Base-by-base conservation (phyloP, 2,329 filamentous ascomycete genomes). In the Ophiostoma tasmaniense region DNA sequence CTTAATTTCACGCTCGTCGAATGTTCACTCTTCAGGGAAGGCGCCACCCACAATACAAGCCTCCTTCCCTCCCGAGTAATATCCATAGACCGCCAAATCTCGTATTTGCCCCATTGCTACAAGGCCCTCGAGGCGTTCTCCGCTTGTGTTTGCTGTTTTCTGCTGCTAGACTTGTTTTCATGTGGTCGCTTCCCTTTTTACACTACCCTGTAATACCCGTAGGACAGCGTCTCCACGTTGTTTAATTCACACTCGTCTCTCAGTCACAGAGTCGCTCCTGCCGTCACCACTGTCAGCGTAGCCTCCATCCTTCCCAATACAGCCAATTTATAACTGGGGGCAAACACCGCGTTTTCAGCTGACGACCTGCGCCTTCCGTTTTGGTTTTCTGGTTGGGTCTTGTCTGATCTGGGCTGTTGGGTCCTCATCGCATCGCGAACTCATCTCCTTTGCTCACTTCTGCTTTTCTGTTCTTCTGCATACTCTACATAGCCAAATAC, bases 321-420 rank as follows among this genome's bases (percentile, higher is more conserved):
- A 37, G 20, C 30, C 50, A 37, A 39, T 66, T 66, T 67, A 33
- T 20, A 42, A 62, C 65, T 50, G 62, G 62, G 50, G 39, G 55
- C 65, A 66, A 50, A 70, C 42, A 45, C 61, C 66, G 62, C 69
- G 62, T 66, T 65, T 66, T 66, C 64, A 68, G 66, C 62, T 70
- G 66, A 37, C 62, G 33, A 25, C 52, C 13, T 39, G 64, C 25
- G 13, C 39, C 68, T 66, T 62, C 25, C 45, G 10, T 22, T 59
- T 59, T 33, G 35, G 39, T 22, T 28, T 64, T 64, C 20, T 22
- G 37, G 37, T 35, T 65, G 39, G 30, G 61, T 22, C 30, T 64
- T 4, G 10, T 11, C 25, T 50, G 59, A 14, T 37, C 59, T 35
- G 59, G 59, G 13, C 55, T 61, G 59, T 62, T 62, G 59, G 30